Conservation (phyloP, 1,139 yeast genomes). For the Zygosaccharomyces pseudobailii region DNA sequence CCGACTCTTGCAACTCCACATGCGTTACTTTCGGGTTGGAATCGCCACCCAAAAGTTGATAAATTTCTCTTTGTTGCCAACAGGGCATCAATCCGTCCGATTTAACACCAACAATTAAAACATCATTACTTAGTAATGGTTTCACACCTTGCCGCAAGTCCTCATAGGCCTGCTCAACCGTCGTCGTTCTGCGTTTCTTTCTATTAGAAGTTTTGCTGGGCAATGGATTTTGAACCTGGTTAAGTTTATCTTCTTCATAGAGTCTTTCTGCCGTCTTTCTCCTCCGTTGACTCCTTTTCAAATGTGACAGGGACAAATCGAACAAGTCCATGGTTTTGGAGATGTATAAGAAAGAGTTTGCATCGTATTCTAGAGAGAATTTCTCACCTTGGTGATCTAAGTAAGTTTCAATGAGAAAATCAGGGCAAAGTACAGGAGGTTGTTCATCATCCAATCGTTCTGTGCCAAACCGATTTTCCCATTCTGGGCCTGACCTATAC, state of each 20-base stretch:
- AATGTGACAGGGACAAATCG: conserved; percentile 59
- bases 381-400: conserved; percentile 93
- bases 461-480: conserved; percentile 91
- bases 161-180: conserved; percentile 49
- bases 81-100: conserved; percentile 89
- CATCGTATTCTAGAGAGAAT: conserved; percentile 86
- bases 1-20: conserved; percentile 68
- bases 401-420: conserved; percentile 85
- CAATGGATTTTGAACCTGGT: conserved; percentile 26
- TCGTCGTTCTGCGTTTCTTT: conserved; percentile 26
- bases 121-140: conserved; percentile 57
- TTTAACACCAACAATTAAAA: conserved; percentile 83
- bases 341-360: conserved; percentile 80
- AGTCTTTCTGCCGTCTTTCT: conserved; percentile 39
- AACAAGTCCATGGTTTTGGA: conserved; percentile 94
- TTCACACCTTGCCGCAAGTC: conserved; percentile 67
- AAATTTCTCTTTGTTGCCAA: conserved; percentile 89
- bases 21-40: conserved; percentile 44
- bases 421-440: conserved; percentile 88
- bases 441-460: conserved; percentile 76
- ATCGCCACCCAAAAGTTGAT: conserved; percentile 48
- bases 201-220: conserved; percentile 51
- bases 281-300: conserved; percentile 41
- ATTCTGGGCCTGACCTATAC: conserved; percentile 92
- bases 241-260: conserved; percentile 22